A percentile compares a stretch with the other conserved stretches of the same genome.
phyloP scores from a whole-genome alignment of 352 stramenopile species.

The Pythium catenulatum region DNA sequence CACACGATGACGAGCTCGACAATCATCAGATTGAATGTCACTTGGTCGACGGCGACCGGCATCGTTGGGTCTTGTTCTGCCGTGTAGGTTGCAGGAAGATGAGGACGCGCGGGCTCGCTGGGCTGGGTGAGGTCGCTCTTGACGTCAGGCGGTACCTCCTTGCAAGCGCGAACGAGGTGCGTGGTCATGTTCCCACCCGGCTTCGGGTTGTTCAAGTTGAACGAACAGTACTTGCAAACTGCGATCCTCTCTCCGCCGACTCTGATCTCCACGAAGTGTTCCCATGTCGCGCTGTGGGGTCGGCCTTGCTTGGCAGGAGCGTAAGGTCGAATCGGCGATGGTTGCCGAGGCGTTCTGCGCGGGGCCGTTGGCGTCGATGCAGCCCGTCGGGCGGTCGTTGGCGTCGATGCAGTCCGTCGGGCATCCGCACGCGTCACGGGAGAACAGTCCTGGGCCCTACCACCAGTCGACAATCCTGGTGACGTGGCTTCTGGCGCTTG shows the following conservation, averaged over 20 bases:
- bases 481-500: not conserved
- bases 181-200: not conserved
- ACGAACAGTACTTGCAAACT: not conserved
- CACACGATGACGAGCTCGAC: constrained; percentile 8
- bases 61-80: not conserved
- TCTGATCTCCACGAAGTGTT: not conserved
- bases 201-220: not conserved
- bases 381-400: not conserved
- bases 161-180: not conserved
- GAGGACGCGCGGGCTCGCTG: not conserved
- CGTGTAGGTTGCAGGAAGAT: not conserved
- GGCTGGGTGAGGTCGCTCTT: not conserved
- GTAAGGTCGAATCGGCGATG: not conserved
- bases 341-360: not conserved
- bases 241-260: not conserved
- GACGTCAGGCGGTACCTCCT: not conserved
- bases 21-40: not conserved
- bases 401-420: not conserved
- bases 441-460: not conserved
- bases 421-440: not conserved
- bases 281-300: not conserved
- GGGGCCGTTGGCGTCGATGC: not conserved
- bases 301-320: not conserved
- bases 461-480: not conserved
- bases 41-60: not conserved